Percentiles rank a stretch among this genome's conserved stretches.
Conservation (phyloP, 805 yeast species). For the Yarrowia divulgata region DNA sequence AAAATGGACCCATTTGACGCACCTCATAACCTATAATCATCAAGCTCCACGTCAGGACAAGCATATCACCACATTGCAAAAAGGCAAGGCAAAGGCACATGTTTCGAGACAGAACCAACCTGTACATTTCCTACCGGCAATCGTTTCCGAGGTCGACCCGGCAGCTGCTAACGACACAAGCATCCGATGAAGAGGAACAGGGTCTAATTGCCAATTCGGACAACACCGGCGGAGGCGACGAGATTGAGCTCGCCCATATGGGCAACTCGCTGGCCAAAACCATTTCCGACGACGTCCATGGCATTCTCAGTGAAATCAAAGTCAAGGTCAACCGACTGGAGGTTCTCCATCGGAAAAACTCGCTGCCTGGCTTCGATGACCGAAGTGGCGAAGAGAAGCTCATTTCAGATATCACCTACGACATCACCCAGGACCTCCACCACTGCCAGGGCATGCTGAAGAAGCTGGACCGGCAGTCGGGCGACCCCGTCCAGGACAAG, state of each 20-base stretch:
- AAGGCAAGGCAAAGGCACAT: slow-evolving; percentile 51
- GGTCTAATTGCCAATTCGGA: slow-evolving; percentile 57
- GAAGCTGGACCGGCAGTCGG: slow-evolving; percentile 59
- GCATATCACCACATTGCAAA: slow-evolving; percentile 17
- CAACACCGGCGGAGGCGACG: slow-evolving; percentile 47
- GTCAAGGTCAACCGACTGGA: slow-evolving; percentile 65
- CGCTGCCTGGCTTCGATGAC: slow-evolving; percentile 88
- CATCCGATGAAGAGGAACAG: slow-evolving; percentile 63
- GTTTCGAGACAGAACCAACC: slow-evolving; percentile 95
- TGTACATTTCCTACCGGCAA: slow-evolving; percentile 84
- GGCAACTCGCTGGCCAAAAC: slow-evolving; percentile 80
- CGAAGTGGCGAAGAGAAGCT: slow-evolving; percentile 74
- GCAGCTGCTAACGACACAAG: slow-evolving; percentile 46
- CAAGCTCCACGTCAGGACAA: slow-evolving; percentile 38
- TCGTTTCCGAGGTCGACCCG: slow-evolving; percentile 76
- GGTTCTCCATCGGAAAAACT: slow-evolving; percentile 76
- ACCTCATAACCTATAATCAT: slow-evolving; percentile 20
- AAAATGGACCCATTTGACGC: not conserved
- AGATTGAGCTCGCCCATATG: slow-evolving; percentile 66
- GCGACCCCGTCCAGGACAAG: slow-evolving; percentile 27
- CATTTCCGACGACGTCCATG: slow-evolving; percentile 74
- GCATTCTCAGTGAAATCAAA: slow-evolving; percentile 60
- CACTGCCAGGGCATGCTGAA: slow-evolving; percentile 78
- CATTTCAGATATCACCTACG: slow-evolving; percentile 78
- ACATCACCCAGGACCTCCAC: slow-evolving; percentile 78